Percentiles rank a stretch among this genome's conserved stretches.
phyloP scores from a whole-genome alignment of 139 green algal genomes.

The Chlamydomonas eustigma region DNA sequence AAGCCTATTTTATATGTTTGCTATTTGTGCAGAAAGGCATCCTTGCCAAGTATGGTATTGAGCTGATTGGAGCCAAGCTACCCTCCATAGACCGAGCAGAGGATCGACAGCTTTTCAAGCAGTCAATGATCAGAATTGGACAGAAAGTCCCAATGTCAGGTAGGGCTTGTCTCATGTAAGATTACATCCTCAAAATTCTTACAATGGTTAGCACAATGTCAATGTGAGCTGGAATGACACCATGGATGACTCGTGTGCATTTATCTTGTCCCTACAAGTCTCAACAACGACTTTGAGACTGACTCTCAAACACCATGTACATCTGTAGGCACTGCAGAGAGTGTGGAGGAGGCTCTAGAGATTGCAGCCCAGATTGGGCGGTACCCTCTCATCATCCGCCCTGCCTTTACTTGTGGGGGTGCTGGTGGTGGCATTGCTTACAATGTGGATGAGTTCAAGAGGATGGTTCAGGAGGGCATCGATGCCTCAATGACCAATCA shows the following conservation, averaged over 20 bases:
- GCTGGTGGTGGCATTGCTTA: constrained; percentile 98
- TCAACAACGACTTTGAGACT: too few species aligned
- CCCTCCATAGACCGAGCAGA: constrained; percentile 88
- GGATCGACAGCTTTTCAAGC: constrained; percentile 95
- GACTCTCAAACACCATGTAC: too few species aligned
- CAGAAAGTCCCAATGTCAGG: constrained; percentile 44
- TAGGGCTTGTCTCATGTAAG: too few species aligned
- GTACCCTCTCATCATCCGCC: constrained; percentile 97
- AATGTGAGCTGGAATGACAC: too few species aligned
- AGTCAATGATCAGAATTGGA: constrained; percentile 81
- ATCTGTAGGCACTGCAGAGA: constrained; percentile 53
- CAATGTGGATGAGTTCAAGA: constrained; percentile 95
- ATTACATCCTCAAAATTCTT: too few species aligned
- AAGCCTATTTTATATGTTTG: too few species aligned
- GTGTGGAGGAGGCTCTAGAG: constrained; percentile 55
- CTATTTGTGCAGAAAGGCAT: constrained; percentile 68
- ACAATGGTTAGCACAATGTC: too few species aligned
- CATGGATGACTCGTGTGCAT: too few species aligned
- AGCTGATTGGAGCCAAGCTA: constrained; percentile 99
- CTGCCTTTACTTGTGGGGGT: constrained; percentile 96
- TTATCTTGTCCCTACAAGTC: too few species aligned
- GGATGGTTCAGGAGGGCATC: constrained; percentile 80
- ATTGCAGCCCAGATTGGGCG: constrained; percentile 59
- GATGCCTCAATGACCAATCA: constrained; percentile 90
- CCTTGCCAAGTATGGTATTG: constrained; percentile 87